A percentile compares a stretch with the other conserved stretches of the same genome.
These are phyloP conservation scores for Tolypocladium ovalisporum DNA, from an alignment of 2,329 filamentous ascomycete genomes.

Conservation along the genomic window DNA sequence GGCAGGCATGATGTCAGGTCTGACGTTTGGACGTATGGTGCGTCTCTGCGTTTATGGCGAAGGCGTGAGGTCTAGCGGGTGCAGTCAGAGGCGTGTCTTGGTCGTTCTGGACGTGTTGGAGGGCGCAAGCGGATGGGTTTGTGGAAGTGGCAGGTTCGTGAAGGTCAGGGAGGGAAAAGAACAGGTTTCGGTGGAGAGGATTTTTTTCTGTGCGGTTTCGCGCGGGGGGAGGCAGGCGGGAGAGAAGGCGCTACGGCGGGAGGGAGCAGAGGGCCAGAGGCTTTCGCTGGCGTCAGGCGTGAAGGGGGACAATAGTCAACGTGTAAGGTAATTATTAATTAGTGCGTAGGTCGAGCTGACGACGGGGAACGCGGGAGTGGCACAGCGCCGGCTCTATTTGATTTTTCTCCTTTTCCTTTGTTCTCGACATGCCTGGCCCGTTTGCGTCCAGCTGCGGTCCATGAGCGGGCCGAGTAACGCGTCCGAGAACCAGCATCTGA, in stretches of 20 bases:
- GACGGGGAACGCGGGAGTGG: not conserved
- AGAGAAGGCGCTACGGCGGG: not conserved
- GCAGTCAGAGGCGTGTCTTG: not conserved
- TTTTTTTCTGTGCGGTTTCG: constrained; percentile 1
- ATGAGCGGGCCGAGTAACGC: not conserved
- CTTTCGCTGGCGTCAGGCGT: not conserved
- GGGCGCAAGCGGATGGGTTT: not conserved
- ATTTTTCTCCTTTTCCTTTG: not conserved
- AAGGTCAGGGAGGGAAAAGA: not conserved
- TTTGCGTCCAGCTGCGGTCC: no score
- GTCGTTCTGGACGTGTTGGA: not conserved
- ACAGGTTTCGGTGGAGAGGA: not conserved
- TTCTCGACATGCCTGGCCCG: not conserved
- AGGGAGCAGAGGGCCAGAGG: not conserved
- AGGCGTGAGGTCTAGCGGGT: not conserved
- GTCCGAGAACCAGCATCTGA: not conserved
- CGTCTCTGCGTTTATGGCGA: not conserved
- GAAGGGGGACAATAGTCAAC: not conserved
- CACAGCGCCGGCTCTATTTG: not conserved
- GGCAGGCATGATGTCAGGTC: constrained; percentile 29
- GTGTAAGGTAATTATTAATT: no score
- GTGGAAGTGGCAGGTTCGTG: not conserved
- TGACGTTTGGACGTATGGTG: not conserved
- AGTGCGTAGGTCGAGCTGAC: no score
- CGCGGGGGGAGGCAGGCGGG: not conserved